Conservation (phyloP, 2,329 filamentous ascomycete genomes). For the Fusarium sp. region DNA sequence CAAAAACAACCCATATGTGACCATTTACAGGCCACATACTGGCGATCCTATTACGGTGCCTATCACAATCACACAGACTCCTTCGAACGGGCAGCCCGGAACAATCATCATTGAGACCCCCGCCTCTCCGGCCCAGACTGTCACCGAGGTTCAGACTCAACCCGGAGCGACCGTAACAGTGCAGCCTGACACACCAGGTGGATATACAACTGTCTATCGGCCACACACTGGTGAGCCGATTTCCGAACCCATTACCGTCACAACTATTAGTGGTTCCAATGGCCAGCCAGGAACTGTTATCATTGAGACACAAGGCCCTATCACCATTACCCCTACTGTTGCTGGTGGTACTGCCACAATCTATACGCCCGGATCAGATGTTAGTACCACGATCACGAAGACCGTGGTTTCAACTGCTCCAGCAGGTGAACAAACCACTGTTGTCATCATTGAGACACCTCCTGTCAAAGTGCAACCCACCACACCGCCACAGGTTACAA, state of each 20-base stretch:
- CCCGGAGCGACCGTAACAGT: constrained; percentile 21
- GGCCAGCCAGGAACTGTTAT: constrained; percentile 35
- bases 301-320: constrained; percentile 33
- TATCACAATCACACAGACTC: constrained; percentile 35
- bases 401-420: constrained; percentile 19
- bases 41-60: constrained; percentile 33
- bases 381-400: constrained; percentile 24
- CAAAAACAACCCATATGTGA: constrained; percentile 31
- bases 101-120: constrained; percentile 37
- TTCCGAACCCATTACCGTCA: constrained; percentile 29
- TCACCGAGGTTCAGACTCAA: constrained; percentile 9
- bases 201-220: constrained; percentile 27
- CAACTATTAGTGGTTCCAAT: constrained; percentile 26
- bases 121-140: constrained; percentile 7
- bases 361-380: constrained; percentile 24
- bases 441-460: constrained; percentile 26
- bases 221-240: constrained; percentile 28
- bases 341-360: constrained; percentile 25
- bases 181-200: constrained; percentile 20
- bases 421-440: constrained; percentile 18
- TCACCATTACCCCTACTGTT: constrained; percentile 23
- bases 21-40: constrained; percentile 30
- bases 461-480: constrained; percentile 24
- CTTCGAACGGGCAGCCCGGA: constrained; percentile 32
- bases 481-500: neutral